Percentiles rank a stretch among this genome's conserved stretches.
These are phyloP conservation scores for cucumber (Cucumis sativus) DNA, from an alignment of 306 rosid species.

Conservation along the genomic window DNA sequence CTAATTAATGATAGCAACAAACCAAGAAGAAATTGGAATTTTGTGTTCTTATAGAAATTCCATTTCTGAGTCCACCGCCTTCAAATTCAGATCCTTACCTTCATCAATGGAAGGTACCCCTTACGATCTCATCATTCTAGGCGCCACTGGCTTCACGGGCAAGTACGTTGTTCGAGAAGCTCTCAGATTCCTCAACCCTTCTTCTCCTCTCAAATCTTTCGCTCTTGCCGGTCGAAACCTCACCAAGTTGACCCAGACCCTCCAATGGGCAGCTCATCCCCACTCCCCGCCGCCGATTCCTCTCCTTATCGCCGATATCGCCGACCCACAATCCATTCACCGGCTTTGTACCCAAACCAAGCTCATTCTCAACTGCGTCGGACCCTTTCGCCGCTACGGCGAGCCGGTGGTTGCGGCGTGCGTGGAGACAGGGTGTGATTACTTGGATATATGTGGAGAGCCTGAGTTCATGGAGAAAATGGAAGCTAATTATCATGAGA, in stretches of 20 bases:
- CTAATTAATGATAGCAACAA: no score
- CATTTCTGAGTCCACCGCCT: no score
- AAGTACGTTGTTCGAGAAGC: constrained; percentile 60
- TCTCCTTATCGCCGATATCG: constrained; percentile 43
- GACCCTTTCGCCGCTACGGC: constrained; percentile 82
- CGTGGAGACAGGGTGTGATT: constrained; percentile 53
- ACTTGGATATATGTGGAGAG: constrained; percentile 82
- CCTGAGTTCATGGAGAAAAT: constrained; percentile 78
- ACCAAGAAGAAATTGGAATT: no score
- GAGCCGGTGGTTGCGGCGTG: constrained; percentile 69
- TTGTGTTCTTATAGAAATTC: no score
- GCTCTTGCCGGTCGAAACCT: constrained; percentile 75
- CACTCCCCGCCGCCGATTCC: constrained; percentile 42
- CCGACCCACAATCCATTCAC: constrained; percentile 48
- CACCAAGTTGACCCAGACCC: constrained; percentile 38
- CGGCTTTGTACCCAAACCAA: constrained; percentile 45
- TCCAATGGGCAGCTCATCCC: constrained; percentile 56
- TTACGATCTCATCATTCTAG: constrained; percentile 59
- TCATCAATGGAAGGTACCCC: constrained; percentile 10
- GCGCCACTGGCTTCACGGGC: constrained; percentile 92
- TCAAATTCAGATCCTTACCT: no score
- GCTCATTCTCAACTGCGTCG: constrained; percentile 81
- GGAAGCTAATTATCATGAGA: constrained; percentile 35
- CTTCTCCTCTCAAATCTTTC: constrained; percentile 47
- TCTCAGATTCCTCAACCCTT: constrained; percentile 43